phyloP scores from a whole-genome alignment of 2,329 filamentous ascomycete genomes.

The Colletotrichum sansevieriae region DNA sequence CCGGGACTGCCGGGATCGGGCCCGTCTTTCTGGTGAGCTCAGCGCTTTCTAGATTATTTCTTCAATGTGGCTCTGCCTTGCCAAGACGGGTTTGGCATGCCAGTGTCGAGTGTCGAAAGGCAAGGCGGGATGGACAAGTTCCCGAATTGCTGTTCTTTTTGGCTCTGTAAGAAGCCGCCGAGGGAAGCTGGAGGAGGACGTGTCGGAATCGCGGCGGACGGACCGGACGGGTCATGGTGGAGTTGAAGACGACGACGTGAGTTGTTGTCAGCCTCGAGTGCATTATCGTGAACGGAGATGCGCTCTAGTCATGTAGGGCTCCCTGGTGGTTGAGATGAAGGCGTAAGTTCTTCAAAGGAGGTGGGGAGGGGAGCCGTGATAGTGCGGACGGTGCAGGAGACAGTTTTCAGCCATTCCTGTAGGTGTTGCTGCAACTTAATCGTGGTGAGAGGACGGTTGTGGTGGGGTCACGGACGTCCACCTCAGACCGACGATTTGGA shows the following conservation, averaged over 20 bases:
- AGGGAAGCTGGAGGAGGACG: slow-evolving; percentile 18
- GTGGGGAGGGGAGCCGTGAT: not conserved
- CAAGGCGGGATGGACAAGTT: slow-evolving; percentile 4
- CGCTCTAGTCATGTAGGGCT: slow-evolving; percentile 1
- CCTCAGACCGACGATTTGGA: not conserved
- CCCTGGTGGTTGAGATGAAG: not conserved
- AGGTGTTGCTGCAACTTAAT: not conserved
- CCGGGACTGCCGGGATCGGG: slow-evolving; percentile 4
- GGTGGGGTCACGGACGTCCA: not conserved
- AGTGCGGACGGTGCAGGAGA: not conserved
- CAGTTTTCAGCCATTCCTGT: not conserved
- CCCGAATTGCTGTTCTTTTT: slow-evolving; percentile 17
- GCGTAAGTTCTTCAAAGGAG: not conserved
- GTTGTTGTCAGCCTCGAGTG: not conserved
- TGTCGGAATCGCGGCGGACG: slow-evolving; percentile 28
- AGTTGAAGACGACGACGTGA: not conserved
- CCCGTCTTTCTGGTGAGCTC: slow-evolving; percentile 17
- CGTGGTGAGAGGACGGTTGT: not conserved
- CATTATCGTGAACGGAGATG: not conserved
- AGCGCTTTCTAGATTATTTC: slow-evolving; percentile 19
- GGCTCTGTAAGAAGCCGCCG: slow-evolving; percentile 5
- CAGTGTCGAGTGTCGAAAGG: slow-evolving; percentile 1
- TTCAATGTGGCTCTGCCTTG: not conserved
- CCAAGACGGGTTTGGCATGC: slow-evolving; percentile 3
- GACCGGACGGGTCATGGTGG: slow-evolving; percentile 34